Evolutionary conservation across 495 filamentous ascomycete species (phyloP).

Genomic region (Aspergillus affinis): DNA sequence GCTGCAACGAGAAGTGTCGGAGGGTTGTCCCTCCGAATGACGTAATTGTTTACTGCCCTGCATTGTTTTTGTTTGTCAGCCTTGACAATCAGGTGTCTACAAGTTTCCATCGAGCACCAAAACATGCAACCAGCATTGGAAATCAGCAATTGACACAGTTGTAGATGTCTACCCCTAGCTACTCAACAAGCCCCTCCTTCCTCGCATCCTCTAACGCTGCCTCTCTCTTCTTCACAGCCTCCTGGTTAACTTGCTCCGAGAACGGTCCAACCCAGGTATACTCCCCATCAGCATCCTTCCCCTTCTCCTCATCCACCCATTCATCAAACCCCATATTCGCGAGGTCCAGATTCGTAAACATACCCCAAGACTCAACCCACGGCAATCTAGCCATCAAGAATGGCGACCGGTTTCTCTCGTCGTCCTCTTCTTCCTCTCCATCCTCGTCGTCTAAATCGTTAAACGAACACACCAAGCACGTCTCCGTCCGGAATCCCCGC

Average conservation of each 20-base stretch:
- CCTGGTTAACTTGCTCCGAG: neutral
- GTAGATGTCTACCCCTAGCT: neutral
- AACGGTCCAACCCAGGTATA: conserved; percentile 2
- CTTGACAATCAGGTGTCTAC: too few relatives aligned
- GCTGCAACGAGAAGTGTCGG: too few relatives aligned
- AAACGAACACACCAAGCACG: neutral
- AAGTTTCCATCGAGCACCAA: too few relatives aligned
- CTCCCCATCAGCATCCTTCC: conserved; percentile 2
- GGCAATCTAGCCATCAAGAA: conserved; percentile 1
- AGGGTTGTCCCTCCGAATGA: too few relatives aligned
- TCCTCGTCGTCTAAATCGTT: neutral
- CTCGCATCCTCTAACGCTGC: neutral
- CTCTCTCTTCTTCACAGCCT: neutral
- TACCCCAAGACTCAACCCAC: neutral
- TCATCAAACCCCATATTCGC: conserved; percentile 6
- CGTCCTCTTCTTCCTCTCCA: neutral
- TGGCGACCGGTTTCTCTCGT: neutral
- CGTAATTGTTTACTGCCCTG: too few relatives aligned
- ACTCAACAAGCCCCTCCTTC: neutral
- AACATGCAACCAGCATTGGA: too few relatives aligned
- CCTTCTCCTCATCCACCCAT: conserved; percentile 4
- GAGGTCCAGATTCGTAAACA: conserved; percentile 5
- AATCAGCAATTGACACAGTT: too few relatives aligned
- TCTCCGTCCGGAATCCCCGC: neutral
- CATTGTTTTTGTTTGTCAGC: too few relatives aligned